Percentiles rank a stretch among this genome's conserved stretches.
phyloP scores from a whole-genome alignment of 352 stramenopile genomes.

The Phytophthora sp. region DNA sequence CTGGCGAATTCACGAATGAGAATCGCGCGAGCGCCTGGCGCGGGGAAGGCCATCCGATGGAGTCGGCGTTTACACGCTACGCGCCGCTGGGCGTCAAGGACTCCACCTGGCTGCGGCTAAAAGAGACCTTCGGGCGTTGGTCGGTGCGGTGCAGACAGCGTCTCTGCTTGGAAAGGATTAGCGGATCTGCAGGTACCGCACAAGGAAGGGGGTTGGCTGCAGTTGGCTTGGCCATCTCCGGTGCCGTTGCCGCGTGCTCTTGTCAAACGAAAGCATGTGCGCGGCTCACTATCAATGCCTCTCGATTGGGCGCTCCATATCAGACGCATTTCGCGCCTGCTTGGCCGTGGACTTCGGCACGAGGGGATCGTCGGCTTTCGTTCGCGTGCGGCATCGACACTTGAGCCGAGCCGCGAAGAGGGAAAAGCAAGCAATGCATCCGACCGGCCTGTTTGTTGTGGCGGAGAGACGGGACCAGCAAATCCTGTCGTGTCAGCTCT shows the following conservation, averaged over 20 bases:
- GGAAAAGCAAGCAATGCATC: background rate
- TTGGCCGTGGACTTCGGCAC: background rate
- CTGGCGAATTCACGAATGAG: slow-evolving; percentile 28
- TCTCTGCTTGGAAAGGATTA: slow-evolving; percentile 26
- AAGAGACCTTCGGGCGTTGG: slow-evolving; percentile 20
- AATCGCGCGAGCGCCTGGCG: background rate
- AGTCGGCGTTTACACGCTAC: background rate
- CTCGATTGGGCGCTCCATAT: too few species aligned
- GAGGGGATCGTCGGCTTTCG: background rate
- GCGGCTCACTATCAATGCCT: background rate
- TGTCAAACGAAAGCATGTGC: background rate
- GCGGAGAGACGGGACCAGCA: slow-evolving; percentile 2
- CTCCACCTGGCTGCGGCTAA: slow-evolving; percentile 11
- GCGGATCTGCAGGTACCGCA: slow-evolving; percentile 19
- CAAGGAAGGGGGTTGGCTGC: slow-evolving; percentile 13
- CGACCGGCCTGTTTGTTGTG: background rate
- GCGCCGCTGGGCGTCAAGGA: background rate
- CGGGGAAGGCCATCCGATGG: slow-evolving; percentile 18
- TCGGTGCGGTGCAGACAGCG: background rate
- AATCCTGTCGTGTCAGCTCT: slow-evolving; percentile 20
- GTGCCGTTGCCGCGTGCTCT: background rate
- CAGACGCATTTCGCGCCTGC: background rate
- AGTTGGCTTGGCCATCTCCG: slow-evolving; percentile 2
- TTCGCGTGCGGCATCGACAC: background rate
- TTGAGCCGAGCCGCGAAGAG: slow-evolving; percentile 1